Conservation (phyloP, 163 green algal genomes). For the Volvox carteri region DNA sequence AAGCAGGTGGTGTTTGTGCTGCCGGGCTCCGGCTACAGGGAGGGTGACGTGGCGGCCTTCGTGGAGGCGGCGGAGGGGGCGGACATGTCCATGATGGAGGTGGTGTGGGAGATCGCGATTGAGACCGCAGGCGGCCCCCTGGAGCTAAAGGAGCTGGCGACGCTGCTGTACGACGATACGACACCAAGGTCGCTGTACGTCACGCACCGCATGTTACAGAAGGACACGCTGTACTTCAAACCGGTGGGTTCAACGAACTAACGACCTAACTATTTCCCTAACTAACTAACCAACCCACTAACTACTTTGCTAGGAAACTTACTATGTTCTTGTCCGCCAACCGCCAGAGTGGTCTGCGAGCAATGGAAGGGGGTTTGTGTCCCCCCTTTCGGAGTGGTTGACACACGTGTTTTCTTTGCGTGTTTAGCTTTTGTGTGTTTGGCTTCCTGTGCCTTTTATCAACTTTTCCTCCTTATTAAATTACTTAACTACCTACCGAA, state of each 20-base stretch:
- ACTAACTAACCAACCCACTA: too few species aligned
- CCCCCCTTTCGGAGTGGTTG: background rate
- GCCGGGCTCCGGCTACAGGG: constrained; percentile 6
- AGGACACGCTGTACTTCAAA: constrained; percentile 40
- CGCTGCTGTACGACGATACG: constrained; percentile 46
- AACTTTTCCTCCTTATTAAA: too few species aligned
- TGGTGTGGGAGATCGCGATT: constrained; percentile 47
- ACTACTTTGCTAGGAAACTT: too few species aligned
- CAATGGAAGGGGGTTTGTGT: background rate
- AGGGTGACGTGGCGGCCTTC: constrained; percentile 8
- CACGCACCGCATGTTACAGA: constrained; percentile 36
- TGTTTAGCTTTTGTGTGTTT: too few species aligned
- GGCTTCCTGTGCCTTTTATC: too few species aligned
- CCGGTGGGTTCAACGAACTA: constrained; percentile 19
- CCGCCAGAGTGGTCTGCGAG: background rate
- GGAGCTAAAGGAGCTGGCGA: constrained; percentile 27
- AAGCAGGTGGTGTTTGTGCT: constrained; percentile 46
- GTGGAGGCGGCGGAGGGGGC: constrained; percentile 27
- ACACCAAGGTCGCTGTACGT: background rate
- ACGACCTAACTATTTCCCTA: too few species aligned
- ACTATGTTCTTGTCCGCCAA: too few species aligned
- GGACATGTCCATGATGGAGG: constrained; percentile 36
- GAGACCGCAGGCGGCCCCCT: background rate
- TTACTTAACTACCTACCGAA: too few species aligned
- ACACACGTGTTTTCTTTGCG: too few species aligned